Evolutionary conservation across 1,139 yeast species (phyloP), one percentile per base, ranked within the genome.

Genomic region (Debaryomyces coudertii): DNA sequence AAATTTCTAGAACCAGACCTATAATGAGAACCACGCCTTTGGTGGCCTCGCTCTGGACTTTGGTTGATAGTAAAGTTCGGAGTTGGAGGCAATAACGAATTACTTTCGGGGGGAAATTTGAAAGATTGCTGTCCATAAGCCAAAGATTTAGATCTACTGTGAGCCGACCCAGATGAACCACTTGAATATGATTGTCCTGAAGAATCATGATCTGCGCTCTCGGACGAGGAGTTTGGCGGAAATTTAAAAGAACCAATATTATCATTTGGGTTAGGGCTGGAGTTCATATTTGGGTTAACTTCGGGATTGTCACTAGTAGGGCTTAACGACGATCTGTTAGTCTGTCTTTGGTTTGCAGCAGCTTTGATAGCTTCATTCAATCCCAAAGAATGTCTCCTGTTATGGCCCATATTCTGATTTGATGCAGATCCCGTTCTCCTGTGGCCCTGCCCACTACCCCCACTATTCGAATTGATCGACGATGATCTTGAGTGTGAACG

Each of bases 281-380:
- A 37, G 40, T 43, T 45, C 27, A 43, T 29, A 46, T 48, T 12
- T 45, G 39, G 40, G 42, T 25, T 36, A 12, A 45, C n/a, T 8
- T n/a, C 8, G 1, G 36, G 9, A 16, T 27, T 27, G 42, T 28
- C 31, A 50, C 43, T 57, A 15, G 73, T 54, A 43, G 78, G 75
- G 41, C 79, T 66, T 44, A 69, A 61, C 2, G 74, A 61, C 27
- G 65, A 57, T 53, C 71, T 61, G 50, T 73, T 74, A 25, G 65
- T 63, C 65, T 90, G 96, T 42, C 90, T 92, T 53, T 74, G 79
- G 58, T 82, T 83, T 7, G 97, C 97, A 12, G 99, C 99, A 4
- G 98, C 98, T 56, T 87, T 85, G 58, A 89, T 92, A n/a, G 99
- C 99, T 66, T 93, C 99, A 48, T 86, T 86, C 48, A 93, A 74